Evolutionary conservation across 208 protist species (phyloP).

Genomic region (Acanthamoeba sp.): DNA sequence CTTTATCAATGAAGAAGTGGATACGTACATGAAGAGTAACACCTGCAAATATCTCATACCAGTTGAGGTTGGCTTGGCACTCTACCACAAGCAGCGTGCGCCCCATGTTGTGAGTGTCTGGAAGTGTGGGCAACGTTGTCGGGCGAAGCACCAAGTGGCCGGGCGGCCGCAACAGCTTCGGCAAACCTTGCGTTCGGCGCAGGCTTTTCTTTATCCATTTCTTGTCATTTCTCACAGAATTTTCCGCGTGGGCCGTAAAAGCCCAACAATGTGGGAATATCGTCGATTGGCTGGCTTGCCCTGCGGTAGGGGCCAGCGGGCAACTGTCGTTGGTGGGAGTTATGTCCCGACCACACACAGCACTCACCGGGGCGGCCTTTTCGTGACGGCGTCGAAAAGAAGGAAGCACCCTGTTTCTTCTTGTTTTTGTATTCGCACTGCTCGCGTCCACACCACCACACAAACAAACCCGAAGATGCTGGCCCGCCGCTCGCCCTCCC

Average conservation of each 20-base stretch:
- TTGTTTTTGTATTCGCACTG: background rate
- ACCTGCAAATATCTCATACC: constrained; percentile 67
- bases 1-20: background rate
- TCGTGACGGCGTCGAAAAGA: background rate
- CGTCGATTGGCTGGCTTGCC: no score
- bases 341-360: background rate
- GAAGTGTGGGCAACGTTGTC: background rate
- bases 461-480: background rate
- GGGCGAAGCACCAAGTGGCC: no score
- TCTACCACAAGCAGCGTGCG: constrained; percentile 70
- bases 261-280: no score
- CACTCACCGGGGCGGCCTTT: background rate
- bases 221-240: no score
- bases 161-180: no score
- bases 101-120: background rate
- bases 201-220: no score
- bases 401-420: no score
- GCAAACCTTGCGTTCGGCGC: no score
- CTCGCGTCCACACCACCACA: background rate
- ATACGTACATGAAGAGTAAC: constrained; percentile 1
- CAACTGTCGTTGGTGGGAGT: background rate
- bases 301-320: background rate
- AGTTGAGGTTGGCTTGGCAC: constrained; percentile 67
- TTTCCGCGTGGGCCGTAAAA: no score
- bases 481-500: background rate